Base-by-base conservation (phyloP, 2,329 filamentous ascomycete genomes). In the Chaetomium globosum region DNA sequence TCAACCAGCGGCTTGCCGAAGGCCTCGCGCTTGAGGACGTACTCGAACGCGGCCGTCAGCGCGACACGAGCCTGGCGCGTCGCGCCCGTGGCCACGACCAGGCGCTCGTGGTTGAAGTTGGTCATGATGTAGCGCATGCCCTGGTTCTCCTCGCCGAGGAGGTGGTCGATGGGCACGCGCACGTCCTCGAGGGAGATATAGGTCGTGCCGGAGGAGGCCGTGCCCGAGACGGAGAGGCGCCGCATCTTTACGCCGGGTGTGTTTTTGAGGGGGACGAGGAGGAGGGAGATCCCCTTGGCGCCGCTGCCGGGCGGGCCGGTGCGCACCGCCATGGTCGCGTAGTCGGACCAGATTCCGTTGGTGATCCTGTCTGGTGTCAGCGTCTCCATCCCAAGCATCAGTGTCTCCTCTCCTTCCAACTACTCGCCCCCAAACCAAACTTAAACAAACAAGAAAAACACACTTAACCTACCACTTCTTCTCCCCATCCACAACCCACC, bases 111-210 rank as follows among this genome's bases (percentile, higher is more conserved):
- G 78, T 92, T 92, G 83, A 92, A 92, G 77, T 92, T 91, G 61
- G 85, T 88, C 88, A 90, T 91, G 72, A 90, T 85, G 73, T 90
- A 90, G 65, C 80, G 83, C 89, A 93, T 92, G 5, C 90, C 90
- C 71, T 84, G 79, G 12, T 89, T 89, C 74, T 92, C 89, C 23
- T 80, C 70, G 3, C 89, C 90, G 64, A 93, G 85, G 8, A 92
- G 76, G 73, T 92, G 92, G 72, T 85, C 83, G 0, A 86, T 82
- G 0, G 89, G 89, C 0, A 93, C 89, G 64, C 85, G 82, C 23
- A 92, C 90, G 61, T 92, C 88, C 71, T 92, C 89, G 1, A 93
- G 81, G 73, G 91, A 88, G 70, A 93, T 92, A 75, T 86, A 92
- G 0, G 90, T 91, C 1, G 89, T 92, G 2, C 89, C 39, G 39